Percentiles rank a stretch among this genome's conserved stretches.
Evolutionary conservation across 495 filamentous ascomycete species (phyloP).

Genomic region (Usnea hakonensis): DNA sequence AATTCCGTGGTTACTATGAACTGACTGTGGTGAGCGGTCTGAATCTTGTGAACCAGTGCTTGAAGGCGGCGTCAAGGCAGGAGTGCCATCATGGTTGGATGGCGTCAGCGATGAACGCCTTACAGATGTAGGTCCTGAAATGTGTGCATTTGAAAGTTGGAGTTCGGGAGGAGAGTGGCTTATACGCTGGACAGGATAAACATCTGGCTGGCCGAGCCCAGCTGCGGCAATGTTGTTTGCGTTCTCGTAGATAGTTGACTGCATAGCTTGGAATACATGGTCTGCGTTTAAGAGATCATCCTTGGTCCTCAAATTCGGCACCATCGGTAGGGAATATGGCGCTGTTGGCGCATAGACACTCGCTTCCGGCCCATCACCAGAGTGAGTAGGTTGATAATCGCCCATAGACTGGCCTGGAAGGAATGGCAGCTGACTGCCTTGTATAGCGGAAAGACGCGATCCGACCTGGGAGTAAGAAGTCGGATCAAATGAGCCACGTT

Average conservation of each 20-base stretch:
- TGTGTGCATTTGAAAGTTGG: slow-evolving; percentile 46
- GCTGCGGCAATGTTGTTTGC: slow-evolving; percentile 69
- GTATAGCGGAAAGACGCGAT: slow-evolving; percentile 67
- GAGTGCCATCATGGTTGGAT: slow-evolving; percentile 54
- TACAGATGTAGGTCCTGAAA: slow-evolving; percentile 49
- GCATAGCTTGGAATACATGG: slow-evolving; percentile 89
- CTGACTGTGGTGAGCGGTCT: slow-evolving; percentile 71
- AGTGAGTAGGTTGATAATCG: slow-evolving; percentile 52
- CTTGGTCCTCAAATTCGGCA: slow-evolving; percentile 85
- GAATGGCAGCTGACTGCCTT: slow-evolving; percentile 61
- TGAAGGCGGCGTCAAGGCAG: slow-evolving; percentile 85
- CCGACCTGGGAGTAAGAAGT: slow-evolving; percentile 74
- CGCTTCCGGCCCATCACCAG: slow-evolving; percentile 45
- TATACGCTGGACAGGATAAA: slow-evolving; percentile 59
- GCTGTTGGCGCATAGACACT: slow-evolving; percentile 22
- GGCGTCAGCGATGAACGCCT: slow-evolving; percentile 48
- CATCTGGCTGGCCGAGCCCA: slow-evolving; percentile 61
- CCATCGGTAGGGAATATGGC: slow-evolving; percentile 66
- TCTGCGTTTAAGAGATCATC: slow-evolving; percentile 86
- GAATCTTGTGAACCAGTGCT: slow-evolving; percentile 78
- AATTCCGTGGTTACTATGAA: slow-evolving; percentile 49
- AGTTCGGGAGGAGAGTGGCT: slow-evolving; percentile 63
- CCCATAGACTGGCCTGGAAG: slow-evolving; percentile 49
- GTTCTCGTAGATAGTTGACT: slow-evolving; percentile 87
- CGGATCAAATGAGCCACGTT: slow-evolving; percentile 81